Evolutionary conservation across 2,329 filamentous ascomycete species (phyloP), one percentile per base, ranked within the genome.

Genomic region (Camptophora hylomeconis): DNA sequence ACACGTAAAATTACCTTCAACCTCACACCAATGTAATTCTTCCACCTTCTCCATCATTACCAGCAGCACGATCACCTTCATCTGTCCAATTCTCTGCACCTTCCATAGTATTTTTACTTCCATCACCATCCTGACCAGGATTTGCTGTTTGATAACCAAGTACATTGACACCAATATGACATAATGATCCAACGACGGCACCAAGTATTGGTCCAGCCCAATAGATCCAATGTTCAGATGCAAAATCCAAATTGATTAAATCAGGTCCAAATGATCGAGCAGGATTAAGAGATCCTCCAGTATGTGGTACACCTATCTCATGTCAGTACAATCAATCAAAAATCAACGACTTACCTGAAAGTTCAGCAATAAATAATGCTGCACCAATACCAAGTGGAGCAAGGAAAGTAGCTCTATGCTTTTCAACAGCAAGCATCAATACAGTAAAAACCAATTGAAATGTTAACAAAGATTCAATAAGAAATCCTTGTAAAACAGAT

Each of bases 381-480:
- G 81, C 52, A 1, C 80, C 80, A 41, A 84, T 80, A 7, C 73
- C 75, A 3, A 83, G 55, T 0, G 79, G 78, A 0, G 78, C 78
- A 3, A 82, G 53, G 46, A 66, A 80, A 0, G 77, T 83, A 3
- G 72, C 69, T 20, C 72, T 70, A 49, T 82, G 76, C 54, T 84
- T 81, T 48, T 81, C 75, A 3, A 72, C 69, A 0, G 76, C 76
- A 22, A 81, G 60, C 67, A 81, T 76, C 47, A 74, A 68, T 17
- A 79, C 67, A 4, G 72, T 66, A 28, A 79, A 58, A 5, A 77
- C 65, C 8, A 80, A 57, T 44, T 75, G 62, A 0, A 67, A 55
- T 0, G 75, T 79, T 17, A 76, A 57, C 44, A 78, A 73, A 55
- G 73, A 65, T 49, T 80, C 74, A 27, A 79, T 65, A 44, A 79